Evolutionary conservation across 2,329 filamentous ascomycete genomes (phyloP), one percentile per base, ranked within the genome.

Genomic region (Furcasterigmium sp.): DNA sequence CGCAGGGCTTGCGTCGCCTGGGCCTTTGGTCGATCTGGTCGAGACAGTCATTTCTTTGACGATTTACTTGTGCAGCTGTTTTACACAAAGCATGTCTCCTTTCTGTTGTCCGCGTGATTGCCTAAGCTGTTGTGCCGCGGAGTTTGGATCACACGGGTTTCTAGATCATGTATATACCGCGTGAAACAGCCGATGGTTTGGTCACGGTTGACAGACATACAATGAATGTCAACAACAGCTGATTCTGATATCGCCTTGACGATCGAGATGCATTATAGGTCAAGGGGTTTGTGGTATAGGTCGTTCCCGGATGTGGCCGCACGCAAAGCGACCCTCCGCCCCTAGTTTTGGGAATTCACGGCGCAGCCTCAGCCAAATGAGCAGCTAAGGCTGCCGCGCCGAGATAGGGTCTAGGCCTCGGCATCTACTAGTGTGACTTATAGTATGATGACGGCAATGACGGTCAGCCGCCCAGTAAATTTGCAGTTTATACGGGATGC

Each of bases 301-400:
- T 40, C 26, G 38, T 32, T 23, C 29, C 38, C 38, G 38, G 38
- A 40, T 40, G 29, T 29, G 26, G 38, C 38, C 38, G 38, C 26
- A 7, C 38, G 38, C 38, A 40, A 25, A 40, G 38, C 26, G 14
- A 40, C 18, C 7, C 26, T 40, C 38, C 38, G 38, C 19, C 38
- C 38, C 18, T 40, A 26, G 38, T 40, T 40, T 29, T 17, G 38
- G 38, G 13, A 40, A n/a, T 26, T 30, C 26, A 26, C 29, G 28
- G 26, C 38, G 38, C 15, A 32, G 8, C n/a, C 8, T 8, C 17
- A 18, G 32, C 23, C 23, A 26, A 26, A 11, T 7, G 23, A 26
- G 23, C 23, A 26, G 23, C 23, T 11, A 26, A 11, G 11, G 23
- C 23, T 26, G 23, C 7, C 7, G 11, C 23, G 23, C 11, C 11